Evolutionary conservation across 1,284 basidiomycete genomes (phyloP).

Genomic region (Cutaneotrichosporon dermatis): DNA sequence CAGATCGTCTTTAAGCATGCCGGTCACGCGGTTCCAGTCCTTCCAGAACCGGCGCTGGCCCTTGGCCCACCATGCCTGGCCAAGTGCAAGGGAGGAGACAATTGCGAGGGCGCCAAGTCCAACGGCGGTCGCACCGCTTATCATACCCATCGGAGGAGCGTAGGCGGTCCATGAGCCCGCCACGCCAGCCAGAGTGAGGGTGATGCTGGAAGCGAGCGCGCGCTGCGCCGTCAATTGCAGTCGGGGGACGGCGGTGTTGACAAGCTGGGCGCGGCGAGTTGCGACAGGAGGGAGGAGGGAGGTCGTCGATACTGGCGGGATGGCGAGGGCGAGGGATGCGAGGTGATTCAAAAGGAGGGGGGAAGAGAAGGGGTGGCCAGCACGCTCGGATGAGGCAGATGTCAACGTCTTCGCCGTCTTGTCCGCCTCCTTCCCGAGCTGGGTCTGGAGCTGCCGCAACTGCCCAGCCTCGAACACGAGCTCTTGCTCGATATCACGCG

Average conservation of each 20-base stretch:
- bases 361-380: slow-evolving; percentile 57
- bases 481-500: slow-evolving; percentile 64
- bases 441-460: slow-evolving; percentile 57
- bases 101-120: slow-evolving; percentile 60
- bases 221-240: slow-evolving; percentile 66
- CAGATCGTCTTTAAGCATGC: slow-evolving; percentile 68
- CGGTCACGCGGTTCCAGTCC: slow-evolving; percentile 65
- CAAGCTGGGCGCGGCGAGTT: slow-evolving; percentile 59
- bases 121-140: slow-evolving; percentile 53
- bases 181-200: slow-evolving; percentile 43
- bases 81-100: slow-evolving; percentile 60
- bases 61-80: slow-evolving; percentile 65
- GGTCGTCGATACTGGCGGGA: slow-evolving; percentile 54
- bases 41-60: slow-evolving; percentile 67
- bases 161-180: slow-evolving; percentile 47
- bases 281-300: slow-evolving; percentile 59
- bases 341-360: slow-evolving; percentile 65
- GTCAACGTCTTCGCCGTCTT: slow-evolving; percentile 31
- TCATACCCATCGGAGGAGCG: slow-evolving; percentile 31
- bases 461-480: slow-evolving; percentile 66
- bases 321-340: slow-evolving; percentile 52
- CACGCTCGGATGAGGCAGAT: slow-evolving; percentile 28
- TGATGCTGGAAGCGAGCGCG: slow-evolving; percentile 54
- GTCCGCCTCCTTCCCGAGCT: slow-evolving; percentile 53
- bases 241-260: slow-evolving; percentile 56